phyloP scores from a whole-genome alignment of 164 flowering plant species.

The Paratinospora sagittata region DNA sequence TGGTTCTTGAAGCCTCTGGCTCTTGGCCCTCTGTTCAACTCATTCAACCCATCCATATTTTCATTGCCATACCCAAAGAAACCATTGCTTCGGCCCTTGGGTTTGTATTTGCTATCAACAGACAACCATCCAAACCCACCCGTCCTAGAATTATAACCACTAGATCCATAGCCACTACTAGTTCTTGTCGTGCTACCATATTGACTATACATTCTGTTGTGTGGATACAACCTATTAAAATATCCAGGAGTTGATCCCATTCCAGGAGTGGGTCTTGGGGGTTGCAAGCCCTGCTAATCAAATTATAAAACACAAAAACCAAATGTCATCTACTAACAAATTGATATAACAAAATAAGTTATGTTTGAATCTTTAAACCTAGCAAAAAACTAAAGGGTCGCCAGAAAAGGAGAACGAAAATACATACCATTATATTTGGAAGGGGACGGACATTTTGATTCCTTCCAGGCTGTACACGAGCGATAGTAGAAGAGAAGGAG shows the following conservation, averaged over 20 bases:
- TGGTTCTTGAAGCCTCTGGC: too few species aligned
- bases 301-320: not conserved
- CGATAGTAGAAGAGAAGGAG: conserved; percentile 24
- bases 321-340: not conserved
- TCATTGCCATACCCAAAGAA: conserved; percentile 37
- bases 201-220: conserved; percentile 39
- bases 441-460: conserved; percentile 46
- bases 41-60: too few species aligned
- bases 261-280: conserved; percentile 22
- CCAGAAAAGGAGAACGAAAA: not conserved
- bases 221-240: conserved; percentile 38
- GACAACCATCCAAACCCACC: conserved; percentile 55
- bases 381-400: not conserved
- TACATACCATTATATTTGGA: conserved; percentile 45
- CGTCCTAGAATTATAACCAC: too few species aligned
- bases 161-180: too few species aligned
- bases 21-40: too few species aligned
- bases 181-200: too few species aligned
- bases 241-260: conserved; percentile 27
- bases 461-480: conserved; percentile 36
- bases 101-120: conserved; percentile 54
- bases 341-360: not conserved
- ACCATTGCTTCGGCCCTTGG: conserved; percentile 56
- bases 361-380: not conserved
- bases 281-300: conserved; percentile 21